Base-by-base conservation (phyloP, 768 basidiomycete genomes). In the Phaffia tasmanica region DNA sequence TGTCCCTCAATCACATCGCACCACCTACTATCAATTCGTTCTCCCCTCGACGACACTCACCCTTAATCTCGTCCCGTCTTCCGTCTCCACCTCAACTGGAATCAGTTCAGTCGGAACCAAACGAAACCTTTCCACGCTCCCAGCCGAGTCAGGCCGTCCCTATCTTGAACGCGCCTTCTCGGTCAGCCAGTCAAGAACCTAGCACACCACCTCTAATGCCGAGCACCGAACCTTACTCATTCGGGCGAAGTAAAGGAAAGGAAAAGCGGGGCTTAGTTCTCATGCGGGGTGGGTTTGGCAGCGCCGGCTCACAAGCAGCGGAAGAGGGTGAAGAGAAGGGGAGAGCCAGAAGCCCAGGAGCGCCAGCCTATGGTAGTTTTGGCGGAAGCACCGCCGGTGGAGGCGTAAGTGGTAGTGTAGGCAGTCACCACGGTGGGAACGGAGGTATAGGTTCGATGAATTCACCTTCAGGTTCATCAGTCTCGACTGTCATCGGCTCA, bases 201-300 rank as follows among this genome's bases (percentile, higher is more conserved):
- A 42, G 11, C 35, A 42, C 35, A 18, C 53, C 53, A n/a, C 53
- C n/a, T n/a, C 8, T 25, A 23, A 18, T 4, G 27, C 27, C 27
- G 25, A 23, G 27, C 27, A 32, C 32, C 16, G 19, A n/a, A 32
- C 56, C 27, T 23, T 32, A n/a, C 56, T 57, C 56, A 14, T 25
- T 32, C 27, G 27, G 56, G 27, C 56, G 32, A 29, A 18, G 27
- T 27, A 25, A 42, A 54, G 63, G n/a, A 47, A 64, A 46, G 46
- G 63, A 9, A 56, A 53, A 29, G 27, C 53, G 19, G 25, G 56
- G 19, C 63, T 53, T 18, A 11, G 63, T 64, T 21, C 55, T 64
- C 23, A 56, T 64, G 53, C 35, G 63, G 56, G 63, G 63, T 23
- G 63, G 63, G 0, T 64, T 64, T 25, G 54, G 53, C 23, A 42